Evolutionary conservation across 2,329 filamentous ascomycete genomes (phyloP), one percentile per base, ranked within the genome.

Genomic region (Aspergillus chevalieri): DNA sequence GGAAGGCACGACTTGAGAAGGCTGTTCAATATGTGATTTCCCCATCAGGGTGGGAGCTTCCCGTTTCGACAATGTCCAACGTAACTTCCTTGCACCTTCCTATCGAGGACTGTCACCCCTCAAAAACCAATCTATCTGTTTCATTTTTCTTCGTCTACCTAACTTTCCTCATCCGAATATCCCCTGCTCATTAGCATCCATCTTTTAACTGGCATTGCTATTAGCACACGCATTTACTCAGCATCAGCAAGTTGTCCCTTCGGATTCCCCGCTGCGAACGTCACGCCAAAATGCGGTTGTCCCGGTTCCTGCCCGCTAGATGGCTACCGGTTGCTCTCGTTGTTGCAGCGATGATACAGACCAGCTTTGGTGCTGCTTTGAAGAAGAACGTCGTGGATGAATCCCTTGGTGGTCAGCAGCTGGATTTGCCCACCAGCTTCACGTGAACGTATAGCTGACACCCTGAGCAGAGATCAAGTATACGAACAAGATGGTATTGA

Each of bases 401-500:
- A 52, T 4, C 42, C 12, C 21, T 17, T 41, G 38, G 38, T 41
- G 17, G 34, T 36, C 6, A 3, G 38, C 34, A 38, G 6, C 3
- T 22, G 6, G 21, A 22, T 22, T 4, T 30, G 10, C 1, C 10
- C 9, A 30, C 26, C 9, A 12, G 10, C 9, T 30, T 30, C 9
- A 30, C 10, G 9, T 30, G 17, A 19, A 6, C 19, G 17, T 10
- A 19, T 6, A 22, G 12, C 38, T 41, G 12, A 41, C 9, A 6
- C 17, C 4, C 15, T 12, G 19, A 44, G 22, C 21, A 12, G 15
- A 15, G 42, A 26, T 30, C 8, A 44, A 44, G 14, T 10, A 44
- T 6, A 42, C 48, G 9, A 46, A 49, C 28, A 34, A 21, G 22
- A 47, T 46, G 17, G 24, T 33, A 26, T 56, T 26, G 21, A 43